Base-by-base conservation (phyloP, 1,284 basidiomycete genomes). In the Mycosarcoma mackinlayi region DNA sequence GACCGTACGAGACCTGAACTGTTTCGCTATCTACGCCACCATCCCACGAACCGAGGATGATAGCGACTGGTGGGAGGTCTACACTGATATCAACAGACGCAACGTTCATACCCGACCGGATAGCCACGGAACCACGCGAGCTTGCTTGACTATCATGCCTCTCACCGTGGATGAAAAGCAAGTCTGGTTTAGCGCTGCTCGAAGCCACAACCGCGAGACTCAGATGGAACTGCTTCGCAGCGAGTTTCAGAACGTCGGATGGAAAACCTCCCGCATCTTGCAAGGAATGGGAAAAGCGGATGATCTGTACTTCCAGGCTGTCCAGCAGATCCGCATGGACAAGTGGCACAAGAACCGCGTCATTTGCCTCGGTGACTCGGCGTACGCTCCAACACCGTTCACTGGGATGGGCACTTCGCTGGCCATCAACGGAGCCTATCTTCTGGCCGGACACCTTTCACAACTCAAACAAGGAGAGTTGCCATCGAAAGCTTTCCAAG, bases 311-410 rank as follows among this genome's bases (percentile, higher is more conserved):
- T 57, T 77, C 16, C 60, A 69, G 24, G 56, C 55, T 1, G 39
- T 74, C 27, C 46, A 52, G 21, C 76, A 77, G 40, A 65, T 76
- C 28, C 61, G 64, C n/a, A 59, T 70, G 33, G 9, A 25, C 7
- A 56, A 39, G 30, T 77, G 76, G 76, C 45, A 42, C 37, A 53
- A 41, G 3, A 55, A 59, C 16, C 49, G 76, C 11, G 57, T 73
- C 23, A 65, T 76, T 21, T 67, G 67, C 23, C 11, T 76, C 1
- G 76, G 76, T 11, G 76, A 77, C 31, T 46, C 71, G 6, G 76
- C 71, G 0, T 73, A 72, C 45, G 58, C 59, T 3, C 74, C 76
- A 6, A 74, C 74, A 4, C 74, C 74, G 0, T 51, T 76, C 25
- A 64, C 65, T 7, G 71, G 71, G 9, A 74, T 68, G 66, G 76